Conservation (phyloP, 1,284 basidiomycete species). For the Cryptococcus wingfieldii region DNA sequence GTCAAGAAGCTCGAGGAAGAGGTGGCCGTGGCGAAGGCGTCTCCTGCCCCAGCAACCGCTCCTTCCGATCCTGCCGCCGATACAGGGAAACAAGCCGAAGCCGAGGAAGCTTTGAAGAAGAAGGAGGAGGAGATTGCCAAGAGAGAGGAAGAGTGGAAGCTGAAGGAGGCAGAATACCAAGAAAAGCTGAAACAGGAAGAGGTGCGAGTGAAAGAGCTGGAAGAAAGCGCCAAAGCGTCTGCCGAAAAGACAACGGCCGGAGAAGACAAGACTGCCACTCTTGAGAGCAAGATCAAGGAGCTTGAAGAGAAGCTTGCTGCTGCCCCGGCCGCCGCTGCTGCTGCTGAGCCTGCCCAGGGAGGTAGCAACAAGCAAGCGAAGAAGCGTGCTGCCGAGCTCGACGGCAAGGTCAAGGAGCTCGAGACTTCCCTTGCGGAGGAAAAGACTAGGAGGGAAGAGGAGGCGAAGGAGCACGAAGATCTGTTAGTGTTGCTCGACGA, state of each 20-base stretch:
- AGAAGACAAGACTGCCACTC: neutral
- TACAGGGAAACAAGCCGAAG: conserved; percentile 1
- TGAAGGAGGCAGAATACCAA: neutral
- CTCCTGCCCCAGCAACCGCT: neutral
- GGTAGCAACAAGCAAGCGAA: conserved; percentile 19
- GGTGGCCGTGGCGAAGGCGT: conserved; percentile 1
- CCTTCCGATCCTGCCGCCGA: no score
- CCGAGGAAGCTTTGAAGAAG: conserved; percentile 3
- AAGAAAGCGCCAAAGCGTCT: neutral
- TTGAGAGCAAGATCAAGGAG: conserved; percentile 15
- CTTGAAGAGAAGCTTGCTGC: conserved; percentile 25
- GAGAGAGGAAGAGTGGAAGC: neutral
- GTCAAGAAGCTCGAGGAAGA: conserved; percentile 14
- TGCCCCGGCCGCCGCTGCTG: conserved; percentile 6
- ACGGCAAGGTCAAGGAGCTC: conserved; percentile 21
- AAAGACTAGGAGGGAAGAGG: conserved; percentile 66
- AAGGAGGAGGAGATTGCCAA: neutral
- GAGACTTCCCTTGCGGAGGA: conserved; percentile 54
- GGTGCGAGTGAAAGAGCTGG: neutral
- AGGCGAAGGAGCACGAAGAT: conserved; percentile 91
- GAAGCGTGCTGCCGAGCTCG: conserved; percentile 15
- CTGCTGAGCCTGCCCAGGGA: conserved; percentile 1
- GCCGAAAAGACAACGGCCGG: neutral
- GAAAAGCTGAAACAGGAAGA: neutral
- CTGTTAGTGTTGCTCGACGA: conserved; percentile 90